Base-by-base conservation (phyloP, 768 basidiomycete genomes). In the Suillus luteus region DNA sequence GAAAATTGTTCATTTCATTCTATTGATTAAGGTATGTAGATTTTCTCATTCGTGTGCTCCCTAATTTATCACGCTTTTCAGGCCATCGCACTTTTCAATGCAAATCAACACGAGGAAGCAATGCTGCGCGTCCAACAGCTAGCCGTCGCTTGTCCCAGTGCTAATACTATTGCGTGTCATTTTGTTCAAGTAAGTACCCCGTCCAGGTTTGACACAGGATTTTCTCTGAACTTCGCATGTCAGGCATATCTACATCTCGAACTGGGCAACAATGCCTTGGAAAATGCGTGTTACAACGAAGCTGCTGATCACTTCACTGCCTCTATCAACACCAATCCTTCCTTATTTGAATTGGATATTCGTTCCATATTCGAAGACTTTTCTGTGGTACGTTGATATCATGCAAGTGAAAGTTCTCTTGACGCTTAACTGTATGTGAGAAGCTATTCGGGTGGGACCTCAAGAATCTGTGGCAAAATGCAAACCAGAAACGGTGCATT, bases 371-470 rank as follows among this genome's bases (percentile, higher is more conserved):
- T 9, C 12, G 35, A 55, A 3, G 35, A 22, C 55, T 22, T 55
- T 55, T 6, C 11, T 0, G 55, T 55, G 55, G 55, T 37, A 5
- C 35, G 55, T 37, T 9, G 11, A 22, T 24, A 8, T 12, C 7
- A 37, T 55, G 3, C 33, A 22, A 22, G 5, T 11, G 17, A 11
- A 33, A 33, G 7, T 19, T 54, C 6, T n/a, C 31, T 12, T 17
- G 15, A 52, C 17, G 43, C 19, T 19, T 17, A 52, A 19, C 17
- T 52, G 31, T 9, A 9, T 33, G 33, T 19, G 31, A 19, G 15
- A 15, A 55, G 55, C n/a, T 55, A 12, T 55, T 37, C n/a, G n/a
- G 54, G n/a, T 55, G 35, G 54, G 54, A 55, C 54, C 33, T 55
- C 2, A 7, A 55, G n/a, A 7, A 12, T 12, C 14, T 55, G n/a